Base-by-base conservation (phyloP, 106 monocot genomes). In the Hemerocallis citrina region DNA sequence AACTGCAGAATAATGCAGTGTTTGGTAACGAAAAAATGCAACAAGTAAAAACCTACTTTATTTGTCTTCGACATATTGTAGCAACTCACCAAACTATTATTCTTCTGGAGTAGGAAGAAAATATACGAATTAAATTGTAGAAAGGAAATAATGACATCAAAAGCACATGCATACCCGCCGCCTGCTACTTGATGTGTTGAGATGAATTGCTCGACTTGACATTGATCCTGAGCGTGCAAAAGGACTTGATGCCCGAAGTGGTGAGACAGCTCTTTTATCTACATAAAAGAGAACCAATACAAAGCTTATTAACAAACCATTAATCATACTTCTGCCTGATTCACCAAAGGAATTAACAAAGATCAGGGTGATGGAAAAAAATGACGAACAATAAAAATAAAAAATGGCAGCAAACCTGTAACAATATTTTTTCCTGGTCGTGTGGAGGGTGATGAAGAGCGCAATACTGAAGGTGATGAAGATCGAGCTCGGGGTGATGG, bases 211-310 rank as follows among this genome's bases (percentile, higher is more conserved):
- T 70, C 70, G 73, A 27, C 34, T 68, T 70, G 86, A 40, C 20
- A 82, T 28, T 60, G 98, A 92, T 34, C 76, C 77, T 34, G 92
- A 92, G 12, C 75, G 81, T 28, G 66, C 30, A 20, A 84, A 47
- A 46, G 70, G 68, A 60, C 57, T 81, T 19, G 73, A 49, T 22
- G 38, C 63, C 54, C 77, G 83, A 59, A 77, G 33, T 24, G 84
- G 75, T 24, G 83, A 90, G 55, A 27, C 37, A 40, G 79, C 62
- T 62, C 81, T 74, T 33, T 59, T 75, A 47, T 78, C 85, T 94
- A 73, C 28, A 52, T 66, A 9, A 38, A 2, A 19, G 66, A 66
- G 11, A 49, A 15, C 37, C 55, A 61, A 55, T n/a, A 65, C 9
- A 37, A 6, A 35, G 0, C 30, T 34, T n/a, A 30, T 16, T 61